These are phyloP conservation scores for Globisporangium perplexum DNA, from an alignment of 352 stramenopile species.

Conservation along the genomic window DNA sequence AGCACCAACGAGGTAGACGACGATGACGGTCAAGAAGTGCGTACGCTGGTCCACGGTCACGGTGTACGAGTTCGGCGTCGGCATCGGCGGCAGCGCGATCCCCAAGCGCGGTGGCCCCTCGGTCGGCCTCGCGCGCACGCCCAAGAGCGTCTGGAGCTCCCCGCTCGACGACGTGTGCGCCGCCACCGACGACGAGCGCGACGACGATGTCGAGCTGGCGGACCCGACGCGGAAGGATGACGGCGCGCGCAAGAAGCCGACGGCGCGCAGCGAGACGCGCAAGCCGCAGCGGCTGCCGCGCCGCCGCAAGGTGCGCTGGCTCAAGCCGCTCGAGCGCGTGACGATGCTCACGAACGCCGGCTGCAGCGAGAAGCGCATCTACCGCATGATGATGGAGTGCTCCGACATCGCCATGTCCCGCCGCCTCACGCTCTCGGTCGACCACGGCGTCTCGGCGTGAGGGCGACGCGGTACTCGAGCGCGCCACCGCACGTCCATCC, in stretches of 20 bases:
- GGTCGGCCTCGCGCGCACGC: constrained; percentile 30
- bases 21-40: constrained; percentile 20
- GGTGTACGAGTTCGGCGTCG: constrained; percentile 51
- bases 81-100: constrained; percentile 34
- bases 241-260: not conserved
- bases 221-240: too few relatives aligned
- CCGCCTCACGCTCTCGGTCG: constrained; percentile 34
- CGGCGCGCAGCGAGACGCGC: not conserved
- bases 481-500: not conserved
- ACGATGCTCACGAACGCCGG: constrained; percentile 58
- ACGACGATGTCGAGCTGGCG: not conserved
- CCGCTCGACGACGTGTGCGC: constrained; percentile 21
- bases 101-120: constrained; percentile 37
- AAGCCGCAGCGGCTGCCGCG: constrained; percentile 18
- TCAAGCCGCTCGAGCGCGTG: constrained; percentile 57
- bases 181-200: constrained; percentile 10
- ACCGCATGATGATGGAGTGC: constrained; percentile 59
- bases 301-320: constrained; percentile 46
- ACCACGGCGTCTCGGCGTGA: constrained; percentile 17
- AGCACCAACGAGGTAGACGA: not conserved
- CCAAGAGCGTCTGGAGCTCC: constrained; percentile 27
- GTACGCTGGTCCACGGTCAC: constrained; percentile 51
- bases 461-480: too few relatives aligned
- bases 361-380: constrained; percentile 61
- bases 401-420: constrained; percentile 68